These are phyloP conservation scores for Perkinsus olseni DNA, from an alignment of 169 alveolate species.

Conservation along the genomic window DNA sequence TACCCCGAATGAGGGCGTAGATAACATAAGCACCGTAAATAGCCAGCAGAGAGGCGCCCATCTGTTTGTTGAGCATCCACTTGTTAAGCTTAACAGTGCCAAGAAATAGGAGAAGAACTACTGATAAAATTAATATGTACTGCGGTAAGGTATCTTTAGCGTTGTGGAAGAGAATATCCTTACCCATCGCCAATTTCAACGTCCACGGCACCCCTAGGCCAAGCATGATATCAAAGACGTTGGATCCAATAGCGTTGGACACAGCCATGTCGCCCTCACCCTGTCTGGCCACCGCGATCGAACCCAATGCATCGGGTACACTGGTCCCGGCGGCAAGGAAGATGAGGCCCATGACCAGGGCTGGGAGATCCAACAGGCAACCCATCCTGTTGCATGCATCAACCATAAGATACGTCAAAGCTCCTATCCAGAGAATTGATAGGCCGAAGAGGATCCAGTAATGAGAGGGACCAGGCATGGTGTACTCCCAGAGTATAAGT, in stretches of 20 bases:
- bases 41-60: not conserved
- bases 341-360: constrained; percentile 14
- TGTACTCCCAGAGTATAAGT: not conserved
- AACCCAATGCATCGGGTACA: constrained; percentile 23
- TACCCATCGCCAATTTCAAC: not conserved
- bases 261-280: constrained; percentile 33
- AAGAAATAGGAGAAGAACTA: not conserved
- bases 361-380: not conserved
- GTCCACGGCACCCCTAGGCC: constrained; percentile 33
- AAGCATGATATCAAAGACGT: constrained; percentile 14
- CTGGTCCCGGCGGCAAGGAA: constrained; percentile 26
- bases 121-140: not conserved
- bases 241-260: constrained; percentile 13
- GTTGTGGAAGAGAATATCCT: not conserved
- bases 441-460: not conserved
- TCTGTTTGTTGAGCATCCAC: not conserved
- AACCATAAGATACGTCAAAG: not conserved
- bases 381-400: not conserved
- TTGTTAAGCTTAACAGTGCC: not conserved
- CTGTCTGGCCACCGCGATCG: constrained; percentile 12
- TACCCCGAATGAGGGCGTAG: not conserved
- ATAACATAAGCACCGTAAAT: not conserved
- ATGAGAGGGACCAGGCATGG: not conserved
- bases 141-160: not conserved
- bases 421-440: not conserved